Evolutionary conservation across 2,329 filamentous ascomycete species (phyloP), one percentile per base, ranked within the genome.

Genomic region (Ophiostoma novo-ulmi): DNA sequence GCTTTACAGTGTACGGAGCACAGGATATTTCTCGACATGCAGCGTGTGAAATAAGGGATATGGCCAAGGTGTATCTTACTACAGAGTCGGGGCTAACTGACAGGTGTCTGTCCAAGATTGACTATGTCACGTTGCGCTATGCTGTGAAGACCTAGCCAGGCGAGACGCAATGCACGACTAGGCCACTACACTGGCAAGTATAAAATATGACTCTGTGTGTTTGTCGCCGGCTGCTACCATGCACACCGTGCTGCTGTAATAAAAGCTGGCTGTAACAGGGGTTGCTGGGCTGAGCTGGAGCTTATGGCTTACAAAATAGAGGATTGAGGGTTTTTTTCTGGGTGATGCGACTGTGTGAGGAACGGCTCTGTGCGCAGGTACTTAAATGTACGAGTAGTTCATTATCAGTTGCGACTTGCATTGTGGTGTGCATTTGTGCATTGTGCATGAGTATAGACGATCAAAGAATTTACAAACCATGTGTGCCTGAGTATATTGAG

Each of bases 261-360:
- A 58, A 26, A n/a, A 4, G 52, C 6, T 58, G 3, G 61, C 61
- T 64, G 61, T 64, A 64, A 64, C 61, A 64, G 63, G 63, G 63
- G 63, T 35, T 20, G 63, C 35, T 11, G 36, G 35, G 61, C 61
- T 38, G 14, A n/a, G 35, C 22, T 61, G 17, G 38, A 8, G 63
- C 20, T 22, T 65, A 20, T 22, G 35, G 58, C n/a, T 48, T 48
- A 48, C 20, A 6, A 48, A 63, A n/a, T 31, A 31, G 4, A 14
- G 55, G 22, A 22, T 26, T 11, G 55, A 7, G 55, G n/a, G 6
- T 14, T 38, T 39, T 22, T 10, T 38, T 64, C 10, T n/a, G 31
- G 63, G n/a, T n/a, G 22, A 65, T 65, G 35, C 63, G 8, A 65
- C 63, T 65, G 36, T 65, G 63, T 65, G 63, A 65, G 36, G 63